A percentile compares a stretch with the other conserved stretches of the same genome.
These are phyloP conservation scores for Lanmaoa pseudosensibilis DNA, from an alignment of 768 basidiomycete species.

Conservation along the genomic window DNA sequence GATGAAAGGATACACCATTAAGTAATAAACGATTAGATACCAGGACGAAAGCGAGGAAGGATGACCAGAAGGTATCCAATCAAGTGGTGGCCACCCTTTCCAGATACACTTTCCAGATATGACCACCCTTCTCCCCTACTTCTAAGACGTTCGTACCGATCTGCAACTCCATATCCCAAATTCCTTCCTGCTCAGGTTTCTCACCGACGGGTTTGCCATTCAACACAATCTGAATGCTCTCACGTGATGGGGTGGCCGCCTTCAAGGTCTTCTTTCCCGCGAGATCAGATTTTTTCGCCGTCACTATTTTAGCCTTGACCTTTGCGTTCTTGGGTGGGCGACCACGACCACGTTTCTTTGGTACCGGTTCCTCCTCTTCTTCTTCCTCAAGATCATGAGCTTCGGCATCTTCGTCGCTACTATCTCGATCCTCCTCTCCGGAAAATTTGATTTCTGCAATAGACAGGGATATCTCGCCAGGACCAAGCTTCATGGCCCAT, in stretches of 20 bases:
- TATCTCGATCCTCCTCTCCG: conserved; percentile 58
- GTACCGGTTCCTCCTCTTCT: conserved; percentile 36
- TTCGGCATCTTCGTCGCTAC: conserved; percentile 55
- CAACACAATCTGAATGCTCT: conserved; percentile 61
- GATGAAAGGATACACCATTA: conserved; percentile 32
- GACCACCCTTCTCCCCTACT: conserved; percentile 68
- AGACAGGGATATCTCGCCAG: conserved; percentile 55
- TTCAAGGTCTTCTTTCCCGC: conserved; percentile 48
- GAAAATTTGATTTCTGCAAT: conserved; percentile 56
- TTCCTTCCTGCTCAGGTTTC: conserved; percentile 44
- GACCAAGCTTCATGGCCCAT: conserved; percentile 66
- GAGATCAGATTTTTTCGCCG: conserved; percentile 32
- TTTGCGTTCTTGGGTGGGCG: conserved; percentile 36
- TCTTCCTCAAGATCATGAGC: conserved; percentile 45
- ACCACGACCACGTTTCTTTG: conserved; percentile 44
- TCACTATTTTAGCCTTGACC: conserved; percentile 32
- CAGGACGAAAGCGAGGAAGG: conserved; percentile 10
- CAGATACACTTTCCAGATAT: conserved; percentile 70
- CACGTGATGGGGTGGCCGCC: conserved; percentile 36
- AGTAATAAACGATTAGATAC: conserved; percentile 33
- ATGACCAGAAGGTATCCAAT: conserved; percentile 10
- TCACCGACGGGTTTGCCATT: conserved; percentile 55
- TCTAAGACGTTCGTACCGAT: conserved; percentile 65
- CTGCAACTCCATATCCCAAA: conserved; percentile 64
- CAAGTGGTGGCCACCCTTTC: conserved; percentile 40